Conservation (phyloP, 148 eudicot genomes). For the Euryodendron excelsum region DNA sequence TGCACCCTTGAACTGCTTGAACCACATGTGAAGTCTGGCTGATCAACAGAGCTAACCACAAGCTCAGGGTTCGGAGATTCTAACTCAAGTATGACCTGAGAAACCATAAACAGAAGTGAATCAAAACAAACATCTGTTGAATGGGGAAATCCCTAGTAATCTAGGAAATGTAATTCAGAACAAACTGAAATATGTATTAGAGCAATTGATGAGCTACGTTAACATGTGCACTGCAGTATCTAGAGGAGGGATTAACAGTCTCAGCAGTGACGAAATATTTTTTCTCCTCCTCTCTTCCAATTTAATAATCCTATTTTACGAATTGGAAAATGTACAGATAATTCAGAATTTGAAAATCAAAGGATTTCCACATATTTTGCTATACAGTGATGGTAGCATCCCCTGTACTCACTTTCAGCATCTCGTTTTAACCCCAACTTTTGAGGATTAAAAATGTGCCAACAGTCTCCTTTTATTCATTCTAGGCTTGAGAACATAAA, state of each 20-base stretch:
- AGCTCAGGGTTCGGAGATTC: conserved; percentile 59
- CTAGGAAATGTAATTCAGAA: neutral
- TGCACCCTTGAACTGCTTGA: conserved; percentile 25
- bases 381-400: neutral
- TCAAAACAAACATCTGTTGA: neutral
- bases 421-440: neutral
- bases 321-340: neutral
- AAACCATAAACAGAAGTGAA: conserved; percentile 1
- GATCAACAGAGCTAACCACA: conserved; percentile 51
- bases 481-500: neutral
- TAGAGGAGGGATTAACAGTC: neutral
- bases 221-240: neutral
- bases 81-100: conserved; percentile 70
- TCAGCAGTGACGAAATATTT: neutral
- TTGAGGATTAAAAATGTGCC: neutral
- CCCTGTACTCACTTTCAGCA: neutral
- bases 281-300: neutral
- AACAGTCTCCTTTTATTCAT: neutral
- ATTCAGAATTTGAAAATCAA: neutral
- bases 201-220: neutral
- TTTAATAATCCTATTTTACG: neutral
- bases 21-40: conserved; percentile 61
- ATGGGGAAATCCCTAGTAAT: neutral
- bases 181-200: neutral
- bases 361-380: neutral